Evolutionary conservation across 2,329 filamentous ascomycete genomes (phyloP), one percentile per base, ranked within the genome.

Genomic region (Aspergillus calidoustus): DNA sequence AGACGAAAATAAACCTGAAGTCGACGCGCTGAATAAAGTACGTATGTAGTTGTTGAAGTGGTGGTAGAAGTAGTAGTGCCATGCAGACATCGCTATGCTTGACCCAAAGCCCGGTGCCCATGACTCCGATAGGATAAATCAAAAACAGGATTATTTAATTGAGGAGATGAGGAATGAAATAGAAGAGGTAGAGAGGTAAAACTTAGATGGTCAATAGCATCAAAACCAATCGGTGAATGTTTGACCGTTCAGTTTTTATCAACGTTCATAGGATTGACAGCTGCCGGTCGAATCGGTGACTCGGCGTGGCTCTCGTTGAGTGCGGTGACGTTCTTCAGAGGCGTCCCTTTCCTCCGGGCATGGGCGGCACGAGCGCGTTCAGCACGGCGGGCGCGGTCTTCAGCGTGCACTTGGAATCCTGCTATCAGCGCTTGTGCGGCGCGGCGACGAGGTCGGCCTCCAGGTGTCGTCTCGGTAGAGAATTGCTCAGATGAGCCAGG

Each of bases 371-470:
- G 64, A 15, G 67, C 66, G 17, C 67, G 59, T 51, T 67, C 60
- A 17, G 55, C n/a, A 38, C 55, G 62, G 17, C 60, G 64, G 17
- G 67, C 66, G 22, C 67, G 56, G 34, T 64, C 59, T 41, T 69
- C 62, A 2, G 66, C 68, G 17, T 68, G 61, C 13, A 48, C 58
- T 49, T 69, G 63, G 17, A 67, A 68, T 15, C 63, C 64, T 6
- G 63, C 68, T 53, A 69, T 64, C 41, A 69, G 50, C 7, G 67
- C 64, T 8, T 65, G 64, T 13, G 69, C 66, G 11, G 67, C 69
- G 28, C 67, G 67, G 19, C 68, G 67, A 44, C 68, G 68, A 5
- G 69, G 69, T 23, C 69, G 68, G 19, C 68, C 65, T 8, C 64
- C 61, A 3, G 67, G 64, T 1, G 65, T 66, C 19, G 64, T 66